A percentile compares a stretch with the other conserved stretches of the same genome.
Evolutionary conservation across 2,329 filamentous ascomycete species (phyloP).

Genomic region (Fusarium setosum): DNA sequence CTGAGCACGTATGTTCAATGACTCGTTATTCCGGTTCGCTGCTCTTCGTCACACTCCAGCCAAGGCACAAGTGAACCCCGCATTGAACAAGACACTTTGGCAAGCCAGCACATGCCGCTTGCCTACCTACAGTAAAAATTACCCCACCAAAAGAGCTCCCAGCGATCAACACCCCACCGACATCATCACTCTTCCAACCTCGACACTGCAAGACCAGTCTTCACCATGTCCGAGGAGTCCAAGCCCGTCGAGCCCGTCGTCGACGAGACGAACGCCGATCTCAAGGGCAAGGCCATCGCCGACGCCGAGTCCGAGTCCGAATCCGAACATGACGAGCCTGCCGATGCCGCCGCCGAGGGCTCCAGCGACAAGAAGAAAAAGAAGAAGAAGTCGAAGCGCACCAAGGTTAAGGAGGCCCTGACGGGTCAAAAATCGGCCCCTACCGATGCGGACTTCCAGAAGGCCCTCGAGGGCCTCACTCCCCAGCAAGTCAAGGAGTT

Average conservation of each 20-base stretch:
- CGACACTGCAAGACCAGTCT: conserved; percentile 19
- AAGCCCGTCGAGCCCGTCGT: conserved; percentile 68
- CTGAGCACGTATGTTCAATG: not conserved
- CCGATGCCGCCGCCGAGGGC: conserved; percentile 51
- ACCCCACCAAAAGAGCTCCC: conserved; percentile 42
- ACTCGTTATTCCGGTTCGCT: not conserved
- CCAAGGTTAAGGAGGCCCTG: conserved; percentile 65
- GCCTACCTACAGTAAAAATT: conserved; percentile 20
- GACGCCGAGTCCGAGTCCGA: conserved; percentile 60
- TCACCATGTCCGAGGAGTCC: conserved; percentile 67
- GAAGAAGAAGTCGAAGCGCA: conserved; percentile 75
- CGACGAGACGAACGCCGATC: conserved; percentile 61
- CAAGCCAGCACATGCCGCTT: conserved; percentile 26
- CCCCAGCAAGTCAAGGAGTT: conserved; percentile 72
- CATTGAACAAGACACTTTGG: conserved; percentile 1
- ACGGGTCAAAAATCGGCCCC: conserved; percentile 47
- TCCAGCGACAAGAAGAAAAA: conserved; percentile 60
- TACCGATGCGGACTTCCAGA: conserved; percentile 56
- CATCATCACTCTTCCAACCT: conserved; percentile 21
- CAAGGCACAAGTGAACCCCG: not conserved
- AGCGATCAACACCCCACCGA: conserved; percentile 21
- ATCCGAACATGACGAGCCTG: conserved; percentile 52
- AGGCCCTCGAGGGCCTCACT: conserved; percentile 65
- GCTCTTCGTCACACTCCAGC: not conserved
- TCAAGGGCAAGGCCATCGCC: conserved; percentile 58